Conservation (phyloP, 208 protist genomes). For the Leptomonas pyrrhocoris region DNA sequence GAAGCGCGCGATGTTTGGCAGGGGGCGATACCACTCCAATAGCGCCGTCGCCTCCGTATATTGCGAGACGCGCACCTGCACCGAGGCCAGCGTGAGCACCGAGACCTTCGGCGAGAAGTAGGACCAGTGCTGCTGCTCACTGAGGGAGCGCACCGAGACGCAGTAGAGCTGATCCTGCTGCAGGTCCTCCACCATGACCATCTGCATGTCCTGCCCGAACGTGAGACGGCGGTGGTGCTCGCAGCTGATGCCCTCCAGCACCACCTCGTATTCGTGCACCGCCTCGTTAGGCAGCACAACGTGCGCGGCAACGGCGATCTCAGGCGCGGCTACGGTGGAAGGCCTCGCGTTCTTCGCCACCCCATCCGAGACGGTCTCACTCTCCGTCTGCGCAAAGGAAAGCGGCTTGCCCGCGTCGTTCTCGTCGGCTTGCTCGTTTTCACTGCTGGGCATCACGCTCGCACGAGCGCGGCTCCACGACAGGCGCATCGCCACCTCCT, state of each 20-base stretch:
- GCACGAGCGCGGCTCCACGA: conserved; percentile 79
- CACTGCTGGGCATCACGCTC: conserved; percentile 33
- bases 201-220: conserved; percentile 60
- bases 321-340: not conserved
- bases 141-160: conserved; percentile 79
- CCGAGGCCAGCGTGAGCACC: conserved; percentile 78
- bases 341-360: conserved; percentile 9
- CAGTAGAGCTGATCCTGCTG: conserved; percentile 83
- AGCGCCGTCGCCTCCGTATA: conserved; percentile 72
- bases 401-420: conserved; percentile 20
- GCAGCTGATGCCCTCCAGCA: conserved; percentile 71
- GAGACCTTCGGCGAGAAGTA: conserved; percentile 77
- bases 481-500: conserved; percentile 68
- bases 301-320: conserved; percentile 17
- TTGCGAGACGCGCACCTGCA: conserved; percentile 60
- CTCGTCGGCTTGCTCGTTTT: conserved; percentile 8
- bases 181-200: conserved; percentile 58
- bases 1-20: conserved; percentile 53
- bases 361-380: not conserved
- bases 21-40: conserved; percentile 69
- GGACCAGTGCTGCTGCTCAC: conserved; percentile 84
- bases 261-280: conserved; percentile 79
- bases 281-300: conserved; percentile 79
- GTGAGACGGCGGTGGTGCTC: conserved; percentile 49
- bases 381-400: not conserved